A percentile compares a stretch with the other conserved stretches of the same genome.
Conservation (phyloP, 179 eudicot species). For the Silene coronaria region DNA sequence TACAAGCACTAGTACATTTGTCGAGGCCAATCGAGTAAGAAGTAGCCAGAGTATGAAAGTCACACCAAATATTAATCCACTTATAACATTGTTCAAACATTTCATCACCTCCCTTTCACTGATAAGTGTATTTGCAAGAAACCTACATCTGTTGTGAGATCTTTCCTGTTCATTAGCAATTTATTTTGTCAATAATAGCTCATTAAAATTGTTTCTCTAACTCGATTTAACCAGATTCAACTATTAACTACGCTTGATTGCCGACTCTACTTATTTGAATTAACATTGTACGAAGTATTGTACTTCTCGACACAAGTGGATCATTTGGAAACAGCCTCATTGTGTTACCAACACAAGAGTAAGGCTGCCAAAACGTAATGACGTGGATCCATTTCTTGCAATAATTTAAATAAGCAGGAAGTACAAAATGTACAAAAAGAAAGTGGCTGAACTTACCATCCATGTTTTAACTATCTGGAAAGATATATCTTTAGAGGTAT, state of each 20-base stretch:
- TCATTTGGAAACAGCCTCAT: no score
- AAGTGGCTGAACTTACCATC: neutral
- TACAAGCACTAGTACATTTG: conserved; percentile 11
- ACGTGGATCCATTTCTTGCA: no score
- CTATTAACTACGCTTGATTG: neutral
- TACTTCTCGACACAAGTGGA: no score
- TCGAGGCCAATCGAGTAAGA: conserved; percentile 13
- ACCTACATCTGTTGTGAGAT: conserved; percentile 13
- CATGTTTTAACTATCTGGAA: conserved; percentile 9
- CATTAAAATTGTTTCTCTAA: neutral
- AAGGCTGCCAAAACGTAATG: no score
- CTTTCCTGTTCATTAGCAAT: conserved; percentile 7
- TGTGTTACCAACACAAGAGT: no score
- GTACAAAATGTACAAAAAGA: neutral
- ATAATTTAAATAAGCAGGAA: no score
- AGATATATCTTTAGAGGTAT: neutral
- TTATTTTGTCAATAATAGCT: neutral
- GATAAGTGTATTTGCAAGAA: conserved; percentile 20
- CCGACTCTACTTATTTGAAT: neutral
- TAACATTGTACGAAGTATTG: no score
- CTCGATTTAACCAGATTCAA: neutral
- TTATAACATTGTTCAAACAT: conserved; percentile 19
- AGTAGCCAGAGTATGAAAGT: conserved; percentile 23
- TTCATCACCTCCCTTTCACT: conserved; percentile 14
- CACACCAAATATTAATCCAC: neutral